Base-by-base conservation (phyloP, 2,329 filamentous ascomycete genomes). In the Trichothecium sympodiale region DNA sequence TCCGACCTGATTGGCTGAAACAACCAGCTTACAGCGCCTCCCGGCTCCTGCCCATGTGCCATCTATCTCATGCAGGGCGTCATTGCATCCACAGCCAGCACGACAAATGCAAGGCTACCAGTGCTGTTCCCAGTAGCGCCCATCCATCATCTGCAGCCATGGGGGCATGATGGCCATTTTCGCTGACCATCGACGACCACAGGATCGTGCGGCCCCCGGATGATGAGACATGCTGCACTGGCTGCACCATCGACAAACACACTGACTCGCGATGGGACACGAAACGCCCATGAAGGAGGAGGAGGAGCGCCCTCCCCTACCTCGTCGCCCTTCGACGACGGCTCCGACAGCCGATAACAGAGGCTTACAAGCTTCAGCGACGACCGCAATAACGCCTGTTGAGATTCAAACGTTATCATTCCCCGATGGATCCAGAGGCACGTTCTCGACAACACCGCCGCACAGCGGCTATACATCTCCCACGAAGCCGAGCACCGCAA, bases 321-420 rank as follows among this genome's bases (percentile, higher is more conserved):
- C 72, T n/a, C 68, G 72, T 18, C 64, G 70, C 38, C 64, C 64
- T 32, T 44, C 54, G 16, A 57, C 55, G 17, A 25, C 55, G 17
- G 10, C 20, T 25, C 6, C 20, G 10, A 59, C 50, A 36, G 42
- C 52, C 30, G 54, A 69, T 41, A 8, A 60, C 31, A 46, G 57
- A 57, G 43, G 59, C 56, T 50, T 65, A 37, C 67, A 64, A 43
- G 77, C 81, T 2, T 77, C 76, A 40, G 77, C 89, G 33, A 95
- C 88, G 4, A 95, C 87, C 1, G 87, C 87, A 8, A 52, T 96
- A 12, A 89, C 86, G 1, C 72, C 85, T 13, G 71, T 87, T 42
- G 87, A 89, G 45, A 80, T 88, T 37, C 81, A 85, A 46, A 84
- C 82, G 0, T 68, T 88, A 34, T 77, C 78, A 2, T 80, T 83